Conservation (phyloP, 2,329 filamentous ascomycete species). For the Aspergillus novofumigatus region DNA sequence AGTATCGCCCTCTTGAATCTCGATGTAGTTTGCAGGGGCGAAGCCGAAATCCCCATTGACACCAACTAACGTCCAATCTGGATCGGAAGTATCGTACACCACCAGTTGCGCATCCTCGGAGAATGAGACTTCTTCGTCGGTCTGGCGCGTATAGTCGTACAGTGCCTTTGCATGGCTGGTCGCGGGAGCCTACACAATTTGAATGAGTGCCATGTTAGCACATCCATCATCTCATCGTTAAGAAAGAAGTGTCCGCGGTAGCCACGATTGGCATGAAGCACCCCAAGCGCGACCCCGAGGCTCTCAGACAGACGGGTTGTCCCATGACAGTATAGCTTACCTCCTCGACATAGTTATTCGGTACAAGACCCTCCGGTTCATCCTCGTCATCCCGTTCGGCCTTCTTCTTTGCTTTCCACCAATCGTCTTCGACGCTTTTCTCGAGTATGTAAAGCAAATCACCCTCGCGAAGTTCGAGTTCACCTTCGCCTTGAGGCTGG, state of each 20-base stretch:
- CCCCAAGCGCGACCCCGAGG: neutral
- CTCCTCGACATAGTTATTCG: constrained; percentile 93
- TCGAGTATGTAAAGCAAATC: constrained; percentile 86
- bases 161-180: constrained; percentile 75
- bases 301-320: neutral
- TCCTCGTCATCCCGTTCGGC: constrained; percentile 79
- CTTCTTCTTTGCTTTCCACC: constrained; percentile 97
- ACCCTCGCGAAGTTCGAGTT: constrained; percentile 79
- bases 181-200: constrained; percentile 55
- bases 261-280: neutral
- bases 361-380: constrained; percentile 83
- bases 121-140: constrained; percentile 95
- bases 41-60: constrained; percentile 84
- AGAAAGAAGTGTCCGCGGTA: neutral
- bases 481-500: constrained; percentile 76
- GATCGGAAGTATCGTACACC: constrained; percentile 86
- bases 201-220: constrained; percentile 6
- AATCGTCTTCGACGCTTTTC: constrained; percentile 73
- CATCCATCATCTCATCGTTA: neutral
- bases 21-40: constrained; percentile 93
- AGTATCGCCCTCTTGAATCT: constrained; percentile 53
- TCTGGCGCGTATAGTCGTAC: constrained; percentile 97
- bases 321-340: constrained; percentile 49
- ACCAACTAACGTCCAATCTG: constrained; percentile 94
- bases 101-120: constrained; percentile 77